phyloP scores from a whole-genome alignment of 2,329 filamentous ascomycete species.

The Aureobasidium vineae region DNA sequence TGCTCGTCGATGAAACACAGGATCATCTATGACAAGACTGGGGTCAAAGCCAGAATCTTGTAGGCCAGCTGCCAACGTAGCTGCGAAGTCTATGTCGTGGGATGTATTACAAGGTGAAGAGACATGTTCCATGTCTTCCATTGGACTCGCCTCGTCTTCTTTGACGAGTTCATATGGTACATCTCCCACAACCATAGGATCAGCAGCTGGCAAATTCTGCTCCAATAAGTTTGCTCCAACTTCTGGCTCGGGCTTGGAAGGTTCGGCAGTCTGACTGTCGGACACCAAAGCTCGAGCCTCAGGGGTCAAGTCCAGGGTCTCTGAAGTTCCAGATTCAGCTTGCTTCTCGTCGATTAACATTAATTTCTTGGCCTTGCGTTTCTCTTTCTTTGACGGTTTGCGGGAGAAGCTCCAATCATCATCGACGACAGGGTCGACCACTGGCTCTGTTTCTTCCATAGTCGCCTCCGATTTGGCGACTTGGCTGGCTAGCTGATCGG shows the following conservation, averaged over 20 bases:
- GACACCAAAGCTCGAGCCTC: background rate
- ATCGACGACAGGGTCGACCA: background rate
- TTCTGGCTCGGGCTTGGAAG: background rate
- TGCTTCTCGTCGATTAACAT: background rate
- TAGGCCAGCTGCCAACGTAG: conserved; percentile 48
- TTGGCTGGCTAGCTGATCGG: background rate
- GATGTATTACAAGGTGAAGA: background rate
- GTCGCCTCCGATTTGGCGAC: background rate
- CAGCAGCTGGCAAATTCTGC: background rate
- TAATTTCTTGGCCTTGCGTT: conserved; percentile 32
- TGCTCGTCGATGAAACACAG: conserved; percentile 39
- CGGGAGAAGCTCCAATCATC: background rate
- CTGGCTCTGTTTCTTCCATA: background rate
- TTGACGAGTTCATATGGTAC: background rate
- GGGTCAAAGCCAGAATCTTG: conserved; percentile 50
- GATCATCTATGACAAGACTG: conserved; percentile 46
- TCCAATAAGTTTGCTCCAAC: no score
- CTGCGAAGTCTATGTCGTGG: conserved; percentile 49
- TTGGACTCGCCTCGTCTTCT: no score
- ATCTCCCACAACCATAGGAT: background rate
- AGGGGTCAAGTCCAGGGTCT: background rate
- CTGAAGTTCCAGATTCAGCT: background rate
- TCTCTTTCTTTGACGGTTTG: conserved; percentile 30
- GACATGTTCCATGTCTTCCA: background rate
- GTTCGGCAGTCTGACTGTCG: background rate